phyloP scores from a whole-genome alignment of 202 grass and related monocot species.

The Miscanthus sacchariflorus region DNA sequence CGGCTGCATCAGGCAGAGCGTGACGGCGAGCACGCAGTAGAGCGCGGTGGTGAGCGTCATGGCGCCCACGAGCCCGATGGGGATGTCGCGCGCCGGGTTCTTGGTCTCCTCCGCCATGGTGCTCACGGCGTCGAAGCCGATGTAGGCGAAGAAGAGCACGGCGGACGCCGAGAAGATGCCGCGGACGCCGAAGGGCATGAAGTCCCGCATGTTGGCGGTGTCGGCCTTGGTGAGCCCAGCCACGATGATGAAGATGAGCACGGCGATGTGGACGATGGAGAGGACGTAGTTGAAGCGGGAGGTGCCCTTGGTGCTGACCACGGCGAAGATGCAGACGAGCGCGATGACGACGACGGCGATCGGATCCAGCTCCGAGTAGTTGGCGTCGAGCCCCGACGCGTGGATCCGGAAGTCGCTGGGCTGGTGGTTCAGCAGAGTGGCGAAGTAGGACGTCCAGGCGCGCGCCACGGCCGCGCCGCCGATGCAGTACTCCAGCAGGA shows the following conservation, averaged over 20 bases:
- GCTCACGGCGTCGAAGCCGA: constrained; percentile 88
- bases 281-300: constrained; percentile 81
- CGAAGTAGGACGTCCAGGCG: constrained; percentile 89
- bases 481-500: constrained; percentile 92
- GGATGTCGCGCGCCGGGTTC: constrained; percentile 78
- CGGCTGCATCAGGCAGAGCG: constrained; percentile 78
- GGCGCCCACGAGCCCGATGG: constrained; percentile 72
- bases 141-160: constrained; percentile 88
- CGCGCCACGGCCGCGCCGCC: constrained; percentile 79
- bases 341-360: constrained; percentile 76
- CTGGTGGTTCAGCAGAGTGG: constrained; percentile 68
- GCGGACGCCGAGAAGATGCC: constrained; percentile 76
- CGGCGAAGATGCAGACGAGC: constrained; percentile 62
- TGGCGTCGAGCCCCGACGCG: constrained; percentile 31
- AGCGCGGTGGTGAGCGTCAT: constrained; percentile 67
- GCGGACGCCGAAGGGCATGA: constrained; percentile 49
- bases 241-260: constrained; percentile 79
- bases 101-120: constrained; percentile 95
- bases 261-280: constrained; percentile 72
- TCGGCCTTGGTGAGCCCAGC: constrained; percentile 75
- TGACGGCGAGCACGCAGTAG: constrained; percentile 75
- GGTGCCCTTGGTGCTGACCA: constrained; percentile 74
- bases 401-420: constrained; percentile 80
- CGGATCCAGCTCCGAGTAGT: constrained; percentile 74
- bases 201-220: constrained; percentile 58